These are phyloP conservation scores for Onygenales sp. DNA, from an alignment of 2,329 filamentous ascomycete species.

Conservation along the genomic window DNA sequence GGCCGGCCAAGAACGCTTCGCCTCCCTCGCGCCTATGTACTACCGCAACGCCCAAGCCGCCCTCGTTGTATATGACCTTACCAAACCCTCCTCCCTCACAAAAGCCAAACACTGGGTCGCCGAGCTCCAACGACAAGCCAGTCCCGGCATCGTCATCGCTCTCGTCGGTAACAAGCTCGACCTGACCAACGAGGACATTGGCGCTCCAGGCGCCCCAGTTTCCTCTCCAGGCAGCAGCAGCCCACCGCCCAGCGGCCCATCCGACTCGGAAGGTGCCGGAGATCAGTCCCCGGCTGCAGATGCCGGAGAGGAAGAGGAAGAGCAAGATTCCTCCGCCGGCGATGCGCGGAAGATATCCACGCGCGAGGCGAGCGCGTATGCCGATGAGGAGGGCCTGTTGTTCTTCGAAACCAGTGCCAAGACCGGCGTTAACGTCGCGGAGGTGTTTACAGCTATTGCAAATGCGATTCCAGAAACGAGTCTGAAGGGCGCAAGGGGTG, in stretches of 20 bases:
- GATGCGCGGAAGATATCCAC: constrained; percentile 82
- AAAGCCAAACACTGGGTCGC: constrained; percentile 99
- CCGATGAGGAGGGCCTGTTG: constrained; percentile 83
- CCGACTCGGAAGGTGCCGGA: background rate
- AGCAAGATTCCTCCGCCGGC: constrained; percentile 52
- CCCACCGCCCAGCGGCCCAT: background rate
- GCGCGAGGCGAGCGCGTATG: constrained; percentile 86
- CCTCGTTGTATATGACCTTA: constrained; percentile 98
- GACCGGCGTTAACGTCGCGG: constrained; percentile 85
- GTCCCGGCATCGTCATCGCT: constrained; percentile 99
- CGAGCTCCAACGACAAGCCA: constrained; percentile 95
- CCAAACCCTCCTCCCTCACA: constrained; percentile 78
- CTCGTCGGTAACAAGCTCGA: constrained; percentile 97
- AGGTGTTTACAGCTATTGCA: constrained; percentile 96
- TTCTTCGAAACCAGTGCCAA: constrained; percentile 99
- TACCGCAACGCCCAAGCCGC: constrained; percentile 99
- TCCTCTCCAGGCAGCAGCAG: background rate
- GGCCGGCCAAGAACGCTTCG: constrained; percentile 96
- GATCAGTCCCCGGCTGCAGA: constrained; percentile 1
- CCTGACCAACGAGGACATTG: constrained; percentile 69
- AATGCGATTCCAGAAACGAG: constrained; percentile 97
- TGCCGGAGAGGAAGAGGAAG: constrained; percentile 32
- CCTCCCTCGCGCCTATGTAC: constrained; percentile 98
- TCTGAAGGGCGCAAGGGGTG: constrained; percentile 76
- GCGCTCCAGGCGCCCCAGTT: background rate